phyloP scores from a whole-genome alignment of 305 asterid species.

The Fraxinus platypoda region DNA sequence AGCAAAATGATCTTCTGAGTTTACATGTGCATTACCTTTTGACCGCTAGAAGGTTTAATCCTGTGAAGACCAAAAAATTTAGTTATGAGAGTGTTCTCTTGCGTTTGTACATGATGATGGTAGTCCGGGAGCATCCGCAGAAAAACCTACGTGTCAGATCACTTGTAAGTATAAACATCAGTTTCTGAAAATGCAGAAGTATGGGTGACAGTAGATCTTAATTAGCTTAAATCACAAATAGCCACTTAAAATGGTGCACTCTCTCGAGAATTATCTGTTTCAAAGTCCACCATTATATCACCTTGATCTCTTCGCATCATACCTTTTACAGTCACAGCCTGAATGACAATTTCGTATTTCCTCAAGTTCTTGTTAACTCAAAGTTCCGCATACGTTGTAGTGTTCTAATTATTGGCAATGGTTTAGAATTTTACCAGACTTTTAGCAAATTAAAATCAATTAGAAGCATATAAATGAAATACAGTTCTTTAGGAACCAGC shows the following conservation, averaged over 20 bases:
- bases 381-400: background rate
- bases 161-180: constrained; percentile 17
- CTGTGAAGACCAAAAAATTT: constrained; percentile 98
- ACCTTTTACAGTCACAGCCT: background rate
- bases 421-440: background rate
- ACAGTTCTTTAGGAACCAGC: background rate
- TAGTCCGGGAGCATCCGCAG: constrained; percentile 93
- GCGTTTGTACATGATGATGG: constrained; percentile 66
- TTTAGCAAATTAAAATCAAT: background rate
- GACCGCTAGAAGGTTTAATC: constrained; percentile 89
- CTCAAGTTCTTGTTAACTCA: background rate
- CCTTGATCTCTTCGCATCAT: background rate
- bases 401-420: background rate
- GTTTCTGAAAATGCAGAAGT: background rate
- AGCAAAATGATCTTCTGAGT: background rate
- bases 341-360: background rate
- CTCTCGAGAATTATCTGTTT: background rate
- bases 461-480: background rate
- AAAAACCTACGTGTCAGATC: constrained; percentile 62
- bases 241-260: background rate
- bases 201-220: background rate
- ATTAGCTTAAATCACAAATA: background rate
- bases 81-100: constrained; percentile 88
- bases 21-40: constrained; percentile 57
- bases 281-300: background rate